Evolutionary conservation across 768 basidiomycete species (phyloP).

Genomic region (Astraeus odoratus): DNA sequence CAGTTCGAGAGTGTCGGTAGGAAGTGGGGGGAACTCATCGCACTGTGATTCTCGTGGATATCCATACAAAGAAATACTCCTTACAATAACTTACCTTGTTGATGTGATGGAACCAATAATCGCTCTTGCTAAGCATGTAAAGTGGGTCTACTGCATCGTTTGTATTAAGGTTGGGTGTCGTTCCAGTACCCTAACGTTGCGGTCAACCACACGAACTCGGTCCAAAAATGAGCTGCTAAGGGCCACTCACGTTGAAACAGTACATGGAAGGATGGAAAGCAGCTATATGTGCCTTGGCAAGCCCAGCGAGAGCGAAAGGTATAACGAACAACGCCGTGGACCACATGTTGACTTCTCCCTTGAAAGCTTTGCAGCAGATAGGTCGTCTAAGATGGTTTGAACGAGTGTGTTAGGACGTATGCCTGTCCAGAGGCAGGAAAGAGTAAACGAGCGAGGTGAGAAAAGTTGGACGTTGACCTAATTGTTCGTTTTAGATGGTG

Average conservation of each 20-base stretch:
- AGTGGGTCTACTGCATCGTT: conserved; percentile 34
- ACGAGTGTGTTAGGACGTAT: background rate
- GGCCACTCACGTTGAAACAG: conserved; percentile 32
- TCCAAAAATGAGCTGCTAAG: no score
- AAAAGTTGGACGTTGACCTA: no score
- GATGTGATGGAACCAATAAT: conserved; percentile 36
- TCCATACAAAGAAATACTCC: conserved; percentile 27
- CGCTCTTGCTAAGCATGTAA: conserved; percentile 33
- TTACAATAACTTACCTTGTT: conserved; percentile 25
- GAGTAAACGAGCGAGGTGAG: no score
- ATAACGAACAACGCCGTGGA: background rate
- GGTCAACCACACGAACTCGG: no score
- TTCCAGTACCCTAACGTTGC: conserved; percentile 28
- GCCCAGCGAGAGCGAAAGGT: background rate
- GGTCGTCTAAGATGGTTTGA: background rate
- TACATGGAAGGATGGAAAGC: conserved; percentile 40
- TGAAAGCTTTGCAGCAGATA: background rate
- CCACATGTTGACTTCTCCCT: no score
- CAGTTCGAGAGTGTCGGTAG: conserved; percentile 40
- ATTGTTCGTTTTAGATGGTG: background rate
- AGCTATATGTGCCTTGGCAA: conserved; percentile 35
- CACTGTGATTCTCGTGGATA: conserved; percentile 29
- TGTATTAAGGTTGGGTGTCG: conserved; percentile 32
- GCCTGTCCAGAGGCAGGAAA: background rate
- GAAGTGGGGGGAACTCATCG: conserved; percentile 38